Conservation (phyloP, 176 grass and related monocot species). For the Areca catechu region DNA sequence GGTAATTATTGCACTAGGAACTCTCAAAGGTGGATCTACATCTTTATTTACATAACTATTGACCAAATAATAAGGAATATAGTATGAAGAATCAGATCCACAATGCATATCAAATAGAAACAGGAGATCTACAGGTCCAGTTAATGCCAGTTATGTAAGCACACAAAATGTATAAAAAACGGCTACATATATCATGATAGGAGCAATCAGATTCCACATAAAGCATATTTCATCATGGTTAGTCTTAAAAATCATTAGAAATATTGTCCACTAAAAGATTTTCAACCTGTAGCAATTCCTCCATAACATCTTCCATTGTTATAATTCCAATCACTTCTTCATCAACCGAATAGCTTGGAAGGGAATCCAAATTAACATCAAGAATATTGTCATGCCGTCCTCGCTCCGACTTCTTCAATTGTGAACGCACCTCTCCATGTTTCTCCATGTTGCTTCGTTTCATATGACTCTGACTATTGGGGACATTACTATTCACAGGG, state of each 20-base stretch:
- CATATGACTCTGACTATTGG: constrained; percentile 29
- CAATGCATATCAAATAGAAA: too few relatives aligned
- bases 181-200: too few relatives aligned
- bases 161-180: too few relatives aligned
- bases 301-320: constrained; percentile 99
- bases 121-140: too few relatives aligned
- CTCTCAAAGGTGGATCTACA: too few relatives aligned
- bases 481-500: constrained; percentile 24
- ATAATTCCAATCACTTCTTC: constrained; percentile 97
- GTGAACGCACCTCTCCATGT: constrained; percentile 39
- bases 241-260: constrained; percentile 3
- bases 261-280: constrained; percentile 19
- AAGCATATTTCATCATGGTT: neutral
- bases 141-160: too few relatives aligned
- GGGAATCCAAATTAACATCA: constrained; percentile 75
- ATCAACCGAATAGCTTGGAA: constrained; percentile 73
- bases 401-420: constrained; percentile 48
- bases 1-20: too few relatives aligned
- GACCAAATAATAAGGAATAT: too few relatives aligned
- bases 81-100: too few relatives aligned
- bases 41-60: too few relatives aligned
- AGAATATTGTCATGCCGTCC: constrained; percentile 66
- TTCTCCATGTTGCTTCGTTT: constrained; percentile 57
- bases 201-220: too few relatives aligned
- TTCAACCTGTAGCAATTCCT: constrained; percentile 79